Base-by-base conservation (phyloP, 2,329 filamentous ascomycete species). In the Aspergillus sp. region DNA sequence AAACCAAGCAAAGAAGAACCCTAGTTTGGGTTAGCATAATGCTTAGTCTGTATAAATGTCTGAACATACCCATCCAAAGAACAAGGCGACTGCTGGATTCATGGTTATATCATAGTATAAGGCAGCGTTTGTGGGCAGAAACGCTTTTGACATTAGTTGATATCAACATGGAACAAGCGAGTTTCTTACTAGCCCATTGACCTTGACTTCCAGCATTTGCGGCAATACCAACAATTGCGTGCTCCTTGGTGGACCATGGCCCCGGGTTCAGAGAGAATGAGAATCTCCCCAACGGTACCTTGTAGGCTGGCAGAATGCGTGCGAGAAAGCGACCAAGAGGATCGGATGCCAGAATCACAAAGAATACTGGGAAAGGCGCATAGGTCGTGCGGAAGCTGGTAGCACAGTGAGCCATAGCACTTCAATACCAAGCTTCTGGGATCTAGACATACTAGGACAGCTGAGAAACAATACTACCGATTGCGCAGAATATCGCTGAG, bases 61-160 rank as follows among this genome's bases (percentile, higher is more conserved):
- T 83, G 85, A 0, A 81, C 81, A 62, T 86, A 86, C 11, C 84
- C 84, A 0, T 81, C 73, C 80, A 84, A 86, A 86, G 67, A 84
- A 82, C 33, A 85, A 79, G 1, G 79, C 80, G 6, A 84, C 80
- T 0, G 77, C 81, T 0, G 82, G 77, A 49, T 85, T 75, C 49
- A 87, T 77, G 27, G 68, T 73, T 47, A 80, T 73, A 43, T 78
- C 77, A 66, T 85, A 86, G 71, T 83, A 86, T 3, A 86, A 72
- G 66, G 85, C 81, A 1, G 82, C 79, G 86, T 81, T 2, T 82
- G 80, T 6, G 77, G 73, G 62, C 80, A 83, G 1, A 77, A 79
- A 40, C 81, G 63, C 61, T 84, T 83, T 56, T 81, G 80, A 0
- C 80, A 82, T 1, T 81, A 81, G 12, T 81, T 5, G 80, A 81